phyloP scores from a whole-genome alignment of 805 yeast genomes.

The Danielia oregonensis region DNA sequence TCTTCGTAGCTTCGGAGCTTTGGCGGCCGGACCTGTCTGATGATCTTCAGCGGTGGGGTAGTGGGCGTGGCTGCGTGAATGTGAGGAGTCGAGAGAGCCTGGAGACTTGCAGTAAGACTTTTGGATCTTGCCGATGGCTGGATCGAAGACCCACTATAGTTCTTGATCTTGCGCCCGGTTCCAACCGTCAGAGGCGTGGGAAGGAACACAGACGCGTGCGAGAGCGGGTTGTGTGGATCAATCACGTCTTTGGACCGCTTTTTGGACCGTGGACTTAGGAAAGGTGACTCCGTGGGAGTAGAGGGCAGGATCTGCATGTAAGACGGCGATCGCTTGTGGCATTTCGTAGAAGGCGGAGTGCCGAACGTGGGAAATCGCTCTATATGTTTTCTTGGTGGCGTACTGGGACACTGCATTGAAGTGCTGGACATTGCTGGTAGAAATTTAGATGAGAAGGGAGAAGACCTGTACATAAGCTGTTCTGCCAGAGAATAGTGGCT shows the following conservation, averaged over 20 bases:
- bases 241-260: background rate
- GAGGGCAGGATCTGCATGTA: background rate
- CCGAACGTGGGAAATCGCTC: background rate
- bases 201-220: slow-evolving; percentile 1
- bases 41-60: background rate
- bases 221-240: background rate
- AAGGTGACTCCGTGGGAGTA: background rate
- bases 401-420: background rate
- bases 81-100: slow-evolving; percentile 1
- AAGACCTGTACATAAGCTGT: background rate
- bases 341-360: background rate
- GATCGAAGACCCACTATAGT: background rate
- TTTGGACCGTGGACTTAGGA: background rate
- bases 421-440: background rate
- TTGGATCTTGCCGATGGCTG: slow-evolving; percentile 5
- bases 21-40: too few species aligned
- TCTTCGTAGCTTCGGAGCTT: slow-evolving; percentile 1
- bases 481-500: too few species aligned
- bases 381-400: background rate
- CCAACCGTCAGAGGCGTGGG: slow-evolving; percentile 18
- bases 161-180: slow-evolving; percentile 9
- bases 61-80: background rate
- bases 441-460: background rate
- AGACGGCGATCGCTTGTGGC: background rate
- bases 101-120: slow-evolving; percentile 5